Evolutionary conservation across 352 stramenopile species (phyloP), one percentile per base, ranked within the genome.

Genomic region (Thraustochytrium sp.): DNA sequence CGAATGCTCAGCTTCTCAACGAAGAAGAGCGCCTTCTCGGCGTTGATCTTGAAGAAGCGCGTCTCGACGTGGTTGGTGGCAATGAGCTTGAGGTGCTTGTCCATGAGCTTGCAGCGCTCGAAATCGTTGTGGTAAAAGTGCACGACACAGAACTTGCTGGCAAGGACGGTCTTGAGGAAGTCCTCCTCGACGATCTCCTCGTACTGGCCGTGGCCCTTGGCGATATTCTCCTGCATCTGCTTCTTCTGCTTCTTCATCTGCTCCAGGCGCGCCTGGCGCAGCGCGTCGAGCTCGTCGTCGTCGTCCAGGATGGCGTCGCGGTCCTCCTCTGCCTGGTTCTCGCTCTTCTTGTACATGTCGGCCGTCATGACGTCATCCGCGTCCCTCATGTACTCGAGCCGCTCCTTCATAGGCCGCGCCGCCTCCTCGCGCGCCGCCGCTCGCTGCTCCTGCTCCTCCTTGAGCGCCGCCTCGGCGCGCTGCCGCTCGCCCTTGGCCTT

Each of bases 91-190:
- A 96, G 87, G 85, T 95, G 91, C 86, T 93, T 96, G 87, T 98
- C 94, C 93, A 98, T 97, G 85, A 99, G 95, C 88, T 98, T 97
- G 89, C 94, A 99, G 34, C 92, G 89, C 88, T 98, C 92, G 89
- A 99, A 99, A 82, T 98, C 96, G 38, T 94, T 90, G 87, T 98
- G 95, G 29, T 44, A 84, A 56, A 84, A 84, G 75, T 84, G 75
- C 34, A 31, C 75, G 62, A 84, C 77, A 11, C n/a, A 44, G 44
- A 85, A 85, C 34, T 85, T 62, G 46, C 61, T 53, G 8, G 53
- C 46, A 8, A 65, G n/a, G 21, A 85, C 72, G 23, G 51, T 46
- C 34, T 46, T 65, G 21, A 85, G 77, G 29, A 84, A 82, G 29
- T 85, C 26, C 26, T 83, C 77, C 38, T 84, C 62, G 23, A 46